Evolutionary conservation across 306 rosid species (phyloP).

Genomic region (Pyrus communis): DNA sequence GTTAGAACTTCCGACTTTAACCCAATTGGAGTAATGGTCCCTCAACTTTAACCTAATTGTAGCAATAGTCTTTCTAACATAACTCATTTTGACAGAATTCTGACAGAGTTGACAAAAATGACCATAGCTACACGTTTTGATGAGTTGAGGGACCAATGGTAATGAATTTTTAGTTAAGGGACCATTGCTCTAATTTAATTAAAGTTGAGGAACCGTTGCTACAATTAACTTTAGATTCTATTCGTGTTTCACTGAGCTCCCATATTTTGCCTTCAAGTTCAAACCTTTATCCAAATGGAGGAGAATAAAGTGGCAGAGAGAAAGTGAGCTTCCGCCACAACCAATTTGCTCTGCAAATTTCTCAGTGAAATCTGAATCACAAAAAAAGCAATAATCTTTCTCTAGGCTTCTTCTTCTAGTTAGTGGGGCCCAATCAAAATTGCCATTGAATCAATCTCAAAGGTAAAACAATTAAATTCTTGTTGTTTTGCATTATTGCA

Average conservation of each 20-base stretch:
- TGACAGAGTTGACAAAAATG: too few relatives aligned
- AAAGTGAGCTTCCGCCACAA: background rate
- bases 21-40: too few relatives aligned
- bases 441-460: background rate
- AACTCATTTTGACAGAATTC: too few relatives aligned
- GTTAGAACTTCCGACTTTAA: too few relatives aligned
- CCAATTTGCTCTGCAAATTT: background rate
- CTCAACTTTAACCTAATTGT: too few relatives aligned
- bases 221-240: background rate
- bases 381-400: background rate
- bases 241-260: background rate
- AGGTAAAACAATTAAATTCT: background rate
- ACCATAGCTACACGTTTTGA: too few relatives aligned
- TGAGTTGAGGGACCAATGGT: rapidly evolving
- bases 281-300: background rate
- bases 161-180: rapidly evolving
- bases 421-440: background rate
- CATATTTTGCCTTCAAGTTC: background rate
- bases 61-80: too few relatives aligned
- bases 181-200: too few relatives aligned
- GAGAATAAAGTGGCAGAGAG: background rate
- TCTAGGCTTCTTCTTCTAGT: background rate
- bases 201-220: rapidly evolving
- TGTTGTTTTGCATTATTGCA: background rate
- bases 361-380: background rate